Evolutionary conservation across 192 early-diverging fungal species (phyloP).

Genomic region (Allomyces javanicus): DNA sequence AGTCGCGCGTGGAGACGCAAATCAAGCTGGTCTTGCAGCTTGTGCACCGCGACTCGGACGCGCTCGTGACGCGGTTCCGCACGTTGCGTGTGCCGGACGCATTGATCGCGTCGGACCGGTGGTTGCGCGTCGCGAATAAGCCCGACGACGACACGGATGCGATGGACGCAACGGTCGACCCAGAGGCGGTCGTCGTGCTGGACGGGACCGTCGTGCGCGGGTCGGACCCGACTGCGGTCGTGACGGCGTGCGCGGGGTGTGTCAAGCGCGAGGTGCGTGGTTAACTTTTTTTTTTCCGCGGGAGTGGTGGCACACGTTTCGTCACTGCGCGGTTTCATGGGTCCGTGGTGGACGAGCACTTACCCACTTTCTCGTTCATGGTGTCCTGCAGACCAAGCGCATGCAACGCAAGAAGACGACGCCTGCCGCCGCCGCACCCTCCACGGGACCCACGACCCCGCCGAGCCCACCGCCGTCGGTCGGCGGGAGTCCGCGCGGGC

Average conservation of each 20-base stretch:
- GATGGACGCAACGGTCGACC: no score
- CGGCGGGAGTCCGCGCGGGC: no score
- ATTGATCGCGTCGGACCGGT: conserved; percentile 49
- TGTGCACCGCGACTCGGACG: conserved; percentile 45
- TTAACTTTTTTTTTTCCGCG: no score
- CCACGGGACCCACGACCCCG: not conserved
- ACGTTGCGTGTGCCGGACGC: conserved; percentile 31
- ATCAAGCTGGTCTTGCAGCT: conserved; percentile 79
- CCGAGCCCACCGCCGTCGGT: not conserved
- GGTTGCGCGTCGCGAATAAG: not conserved
- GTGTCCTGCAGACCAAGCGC: not conserved
- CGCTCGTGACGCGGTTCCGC: conserved; percentile 51
- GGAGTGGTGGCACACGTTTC: no score
- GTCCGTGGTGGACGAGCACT: no score
- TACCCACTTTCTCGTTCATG: no score
- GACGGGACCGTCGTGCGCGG: not conserved
- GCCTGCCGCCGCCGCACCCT: not conserved
- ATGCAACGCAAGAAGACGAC: not conserved
- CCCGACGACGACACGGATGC: no score
- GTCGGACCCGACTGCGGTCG: not conserved
- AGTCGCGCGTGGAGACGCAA: conserved; percentile 87
- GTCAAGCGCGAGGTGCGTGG: not conserved
- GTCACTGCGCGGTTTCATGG: no score
- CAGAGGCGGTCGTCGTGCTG: not conserved
- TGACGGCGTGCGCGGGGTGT: not conserved